Conservation (phyloP, 495 filamentous ascomycete genomes). For the Diplogelasinospora grovesii region DNA sequence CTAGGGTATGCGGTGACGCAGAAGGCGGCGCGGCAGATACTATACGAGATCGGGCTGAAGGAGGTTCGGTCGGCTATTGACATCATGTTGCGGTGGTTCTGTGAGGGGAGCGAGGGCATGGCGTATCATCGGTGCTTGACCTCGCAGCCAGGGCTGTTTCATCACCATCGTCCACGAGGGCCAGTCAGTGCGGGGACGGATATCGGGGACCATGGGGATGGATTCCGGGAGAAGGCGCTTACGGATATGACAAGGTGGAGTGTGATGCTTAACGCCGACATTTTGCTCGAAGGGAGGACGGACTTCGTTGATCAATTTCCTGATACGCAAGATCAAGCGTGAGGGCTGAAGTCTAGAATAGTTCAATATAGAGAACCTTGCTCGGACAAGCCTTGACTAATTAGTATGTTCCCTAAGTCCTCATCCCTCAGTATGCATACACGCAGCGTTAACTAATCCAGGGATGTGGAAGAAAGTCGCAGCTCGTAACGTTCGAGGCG, state of each 20-base stretch:
- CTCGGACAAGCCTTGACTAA: too few relatives aligned
- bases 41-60: conserved; percentile 25
- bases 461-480: too few relatives aligned
- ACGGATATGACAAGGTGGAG: conserved; percentile 24
- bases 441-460: too few relatives aligned
- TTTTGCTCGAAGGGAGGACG: conserved; percentile 17
- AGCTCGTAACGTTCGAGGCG: too few relatives aligned
- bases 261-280: conserved; percentile 26
- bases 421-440: too few relatives aligned
- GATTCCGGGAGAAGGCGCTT: conserved; percentile 10
- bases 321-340: too few relatives aligned
- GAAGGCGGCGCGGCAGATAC: conserved; percentile 19
- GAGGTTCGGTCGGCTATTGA: conserved; percentile 19
- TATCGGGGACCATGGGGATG: conserved; percentile 24
- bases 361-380: too few relatives aligned
- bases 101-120: conserved; percentile 19
- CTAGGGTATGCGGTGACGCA: conserved; percentile 27
- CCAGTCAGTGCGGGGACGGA: conserved; percentile 21
- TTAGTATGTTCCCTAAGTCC: too few relatives aligned
- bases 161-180: conserved; percentile 22
- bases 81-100: conserved; percentile 22
- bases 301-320: conserved; percentile 25
- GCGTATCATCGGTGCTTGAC: conserved; percentile 24
- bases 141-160: conserved; percentile 23
- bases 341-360: too few relatives aligned